These are phyloP conservation scores for Yamadazyma pseudoaaseri DNA, from an alignment of 1,139 yeast genomes.

Conservation along the genomic window DNA sequence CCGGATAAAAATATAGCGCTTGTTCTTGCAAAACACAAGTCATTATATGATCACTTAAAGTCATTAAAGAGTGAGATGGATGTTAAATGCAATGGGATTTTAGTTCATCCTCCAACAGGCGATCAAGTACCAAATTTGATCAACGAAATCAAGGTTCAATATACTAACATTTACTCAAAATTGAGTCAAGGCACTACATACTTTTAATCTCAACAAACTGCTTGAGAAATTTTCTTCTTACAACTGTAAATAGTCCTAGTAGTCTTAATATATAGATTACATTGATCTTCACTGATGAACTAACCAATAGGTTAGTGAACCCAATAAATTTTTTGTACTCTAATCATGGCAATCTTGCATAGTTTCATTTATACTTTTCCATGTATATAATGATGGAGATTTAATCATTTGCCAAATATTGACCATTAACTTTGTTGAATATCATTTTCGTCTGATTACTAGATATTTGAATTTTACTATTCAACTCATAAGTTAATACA, in stretches of 20 bases:
- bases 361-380: conserved; percentile 42
- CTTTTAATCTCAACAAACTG: not conserved
- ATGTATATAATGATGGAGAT: conserved; percentile 47
- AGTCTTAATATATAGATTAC: conserved; percentile 1
- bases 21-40: conserved; percentile 4
- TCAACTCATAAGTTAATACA: conserved; percentile 5
- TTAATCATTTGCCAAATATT: conserved; percentile 37
- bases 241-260: not conserved
- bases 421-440: conserved; percentile 9
- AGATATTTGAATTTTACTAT: conserved; percentile 5
- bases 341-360: conserved; percentile 43
- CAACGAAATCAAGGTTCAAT: conserved; percentile 30
- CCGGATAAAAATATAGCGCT: conserved; percentile 43
- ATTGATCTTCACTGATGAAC: too few species aligned
- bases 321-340: too few species aligned
- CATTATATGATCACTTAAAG: conserved; percentile 5
- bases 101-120: conserved; percentile 20
- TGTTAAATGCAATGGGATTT: not conserved
- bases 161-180: not conserved
- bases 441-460: conserved; percentile 5
- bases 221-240: not conserved
- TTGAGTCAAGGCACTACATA: not conserved
- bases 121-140: conserved; percentile 33
- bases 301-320: too few species aligned
- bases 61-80: not conserved